Conservation (phyloP, 106 monocot species). For the Triglochin maritima region DNA sequence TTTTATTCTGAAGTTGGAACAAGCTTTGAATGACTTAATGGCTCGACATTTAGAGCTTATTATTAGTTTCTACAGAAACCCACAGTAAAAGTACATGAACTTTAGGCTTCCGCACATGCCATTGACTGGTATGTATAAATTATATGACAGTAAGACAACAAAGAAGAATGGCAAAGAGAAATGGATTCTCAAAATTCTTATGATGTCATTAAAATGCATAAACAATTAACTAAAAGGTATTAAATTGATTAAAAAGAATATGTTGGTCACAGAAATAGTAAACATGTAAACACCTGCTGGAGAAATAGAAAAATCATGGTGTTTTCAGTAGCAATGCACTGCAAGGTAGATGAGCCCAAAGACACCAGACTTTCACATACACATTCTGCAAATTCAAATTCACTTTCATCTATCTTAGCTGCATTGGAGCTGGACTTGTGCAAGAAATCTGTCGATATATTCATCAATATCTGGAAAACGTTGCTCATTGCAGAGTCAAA, state of each 20-base stretch:
- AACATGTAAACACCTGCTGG: constrained; percentile 42
- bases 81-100: too few species aligned
- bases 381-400: constrained; percentile 68
- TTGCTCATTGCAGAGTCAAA: constrained; percentile 71
- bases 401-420: constrained; percentile 58
- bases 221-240: background rate
- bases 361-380: constrained; percentile 82
- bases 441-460: constrained; percentile 55
- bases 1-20: too few species aligned
- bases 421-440: constrained; percentile 36
- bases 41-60: too few species aligned
- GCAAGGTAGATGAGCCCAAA: constrained; percentile 70
- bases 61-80: too few species aligned
- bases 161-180: too few species aligned
- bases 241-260: background rate
- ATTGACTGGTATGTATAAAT: too few species aligned
- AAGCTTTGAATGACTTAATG: too few species aligned
- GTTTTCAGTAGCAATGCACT: constrained; percentile 43
- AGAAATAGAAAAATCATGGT: constrained; percentile 44
- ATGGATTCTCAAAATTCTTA: too few species aligned
- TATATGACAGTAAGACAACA: too few species aligned
- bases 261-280: background rate
- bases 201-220: too few species aligned
- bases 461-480: constrained; percentile 72
- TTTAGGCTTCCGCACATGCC: too few species aligned